Evolutionary conservation across 2,329 filamentous ascomycete species (phyloP).

Genomic region (Calonectria hongkongensis): DNA sequence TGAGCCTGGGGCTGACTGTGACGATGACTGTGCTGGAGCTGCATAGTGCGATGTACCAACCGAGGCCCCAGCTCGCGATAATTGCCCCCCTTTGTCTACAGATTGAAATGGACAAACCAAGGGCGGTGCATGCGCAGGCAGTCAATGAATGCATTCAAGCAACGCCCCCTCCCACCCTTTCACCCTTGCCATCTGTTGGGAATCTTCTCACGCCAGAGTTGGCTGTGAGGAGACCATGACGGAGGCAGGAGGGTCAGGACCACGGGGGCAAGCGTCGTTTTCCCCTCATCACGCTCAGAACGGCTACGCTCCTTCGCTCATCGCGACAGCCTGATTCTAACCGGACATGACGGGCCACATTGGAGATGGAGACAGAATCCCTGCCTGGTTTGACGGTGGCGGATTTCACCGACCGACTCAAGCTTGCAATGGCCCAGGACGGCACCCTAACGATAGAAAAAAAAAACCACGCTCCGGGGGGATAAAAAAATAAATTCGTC

Average conservation of each 20-base stretch:
- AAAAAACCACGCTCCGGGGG: constrained; percentile 21
- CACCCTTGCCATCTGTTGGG: constrained; percentile 28
- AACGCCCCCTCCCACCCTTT: constrained; percentile 3
- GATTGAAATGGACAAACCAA: constrained; percentile 15
- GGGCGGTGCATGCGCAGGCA: constrained; percentile 14
- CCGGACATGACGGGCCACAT: constrained; percentile 24
- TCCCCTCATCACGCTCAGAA: constrained; percentile 22
- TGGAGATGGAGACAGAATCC: constrained; percentile 31
- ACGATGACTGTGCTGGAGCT: constrained; percentile 24
- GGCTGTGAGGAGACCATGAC: constrained; percentile 31
- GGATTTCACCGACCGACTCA: constrained; percentile 34
- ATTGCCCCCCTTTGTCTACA: background rate
- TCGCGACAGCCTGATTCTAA: constrained; percentile 32
- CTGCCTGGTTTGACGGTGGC: constrained; percentile 31
- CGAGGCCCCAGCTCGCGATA: background rate
- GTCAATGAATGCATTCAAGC: constrained; percentile 19
- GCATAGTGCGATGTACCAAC: constrained; percentile 16
- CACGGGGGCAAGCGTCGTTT: constrained; percentile 15
- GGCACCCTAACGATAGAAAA: constrained; percentile 14
- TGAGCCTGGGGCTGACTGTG: constrained; percentile 29
- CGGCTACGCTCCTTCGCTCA: constrained; percentile 20
- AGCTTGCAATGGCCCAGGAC: constrained; percentile 22
- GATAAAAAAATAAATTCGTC: constrained; percentile 24
- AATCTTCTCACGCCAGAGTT: constrained; percentile 32
- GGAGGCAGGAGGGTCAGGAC: constrained; percentile 16